Base-by-base conservation (phyloP, 768 basidiomycete species). In the Auricularia auricula-judae region DNA sequence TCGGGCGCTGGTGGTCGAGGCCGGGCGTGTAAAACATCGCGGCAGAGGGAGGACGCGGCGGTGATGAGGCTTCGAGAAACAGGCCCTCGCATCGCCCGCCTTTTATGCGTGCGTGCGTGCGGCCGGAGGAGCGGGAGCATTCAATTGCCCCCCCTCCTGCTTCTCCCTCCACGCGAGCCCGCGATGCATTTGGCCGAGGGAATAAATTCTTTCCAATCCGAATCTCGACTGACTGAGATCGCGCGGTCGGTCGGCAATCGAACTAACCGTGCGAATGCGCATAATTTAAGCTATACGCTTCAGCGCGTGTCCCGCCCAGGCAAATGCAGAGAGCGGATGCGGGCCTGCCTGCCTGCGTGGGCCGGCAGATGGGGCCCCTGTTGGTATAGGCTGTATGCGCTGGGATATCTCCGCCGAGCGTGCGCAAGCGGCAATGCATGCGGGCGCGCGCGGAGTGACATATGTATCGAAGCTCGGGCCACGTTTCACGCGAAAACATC, bases 1-100 rank as follows among this genome's bases (percentile, higher is more conserved):
- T 86, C 39, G 85, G 82, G 61, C 81, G 82, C 69, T 86, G 85
- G 77, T 85, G 82, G 69, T 75, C 72, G 62, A 75, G 73, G 53
- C 71, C 71, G 54, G 74, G 74, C 66, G 73, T 71, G 72, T 74
- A 73, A 67, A 74, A 75, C 74, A 75, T 75, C 67, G 63, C 62
- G 43, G 36, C n/a, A 39, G 64, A 58, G 18, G 39, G 62, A 35
- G 36, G 61, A 65, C 36, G 62, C 58, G 65, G 43, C 34, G 21
- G 29, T 54, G 23, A 33, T 36, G 44, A 58, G 58, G 63, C 47
- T 33, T 23, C 36, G 44, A 34, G 51, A 35, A 62, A 51, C 29
- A 29, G 16, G 56, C 4, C 5, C 16, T 29, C 16, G 16, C 23
- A 33, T 4, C 23, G 5, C 8, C 5, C 11, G 56, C 23, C 33